Base-by-base conservation (phyloP, 805 yeast species). In the Komagataella kurtzmanii region DNA sequence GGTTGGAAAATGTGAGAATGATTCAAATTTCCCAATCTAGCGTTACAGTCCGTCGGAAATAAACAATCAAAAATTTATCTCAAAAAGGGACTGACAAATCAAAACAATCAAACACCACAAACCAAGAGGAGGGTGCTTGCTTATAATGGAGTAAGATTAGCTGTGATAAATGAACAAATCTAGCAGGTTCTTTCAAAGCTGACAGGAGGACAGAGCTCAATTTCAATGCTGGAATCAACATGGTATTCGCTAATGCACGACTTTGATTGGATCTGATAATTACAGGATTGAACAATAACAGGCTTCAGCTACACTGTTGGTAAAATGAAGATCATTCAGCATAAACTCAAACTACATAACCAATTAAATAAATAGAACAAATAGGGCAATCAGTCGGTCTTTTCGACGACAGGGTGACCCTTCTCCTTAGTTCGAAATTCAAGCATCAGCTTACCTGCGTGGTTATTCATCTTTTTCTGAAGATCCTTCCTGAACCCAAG, bases 401-500 rank as follows among this genome's bases (percentile, higher is more conserved):
- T 18, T 18, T 44, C 46, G 10, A 44, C 46, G n/a, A 17, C 23
- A 44, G 23, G 19, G 21, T 24, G 24, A 18, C 17, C n/a, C 47
- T 45, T 21, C 47, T 45, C 24, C 14, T 14, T 45, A n/a, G 21
- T 45, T 48, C 54, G 59, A 64, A 58, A 76, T 63, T 61, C 69
- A 54, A 58, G 61, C 54, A 66, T 68, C 59, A 59, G 61, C 48
- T 53, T 61, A 47, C 74, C 75, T 40, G 79, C 80, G 58, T 69
- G 58, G 49, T 61, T 65, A 52, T 76, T 74, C 73, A 84, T 79
- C 5, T 62, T 58, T 52, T 67, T 70, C 54, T 79, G 71, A 51
- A 83, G 64, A 24, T 75, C 78, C 51, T 65, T 65, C 57, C 79
- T 72, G 59, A 68, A 76, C 0, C 97, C 97, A n/a, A 81, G 58